Evolutionary conservation across 2,329 filamentous ascomycete genomes (phyloP).

Genomic region (Dryadomyces quercus-mongolicae): DNA sequence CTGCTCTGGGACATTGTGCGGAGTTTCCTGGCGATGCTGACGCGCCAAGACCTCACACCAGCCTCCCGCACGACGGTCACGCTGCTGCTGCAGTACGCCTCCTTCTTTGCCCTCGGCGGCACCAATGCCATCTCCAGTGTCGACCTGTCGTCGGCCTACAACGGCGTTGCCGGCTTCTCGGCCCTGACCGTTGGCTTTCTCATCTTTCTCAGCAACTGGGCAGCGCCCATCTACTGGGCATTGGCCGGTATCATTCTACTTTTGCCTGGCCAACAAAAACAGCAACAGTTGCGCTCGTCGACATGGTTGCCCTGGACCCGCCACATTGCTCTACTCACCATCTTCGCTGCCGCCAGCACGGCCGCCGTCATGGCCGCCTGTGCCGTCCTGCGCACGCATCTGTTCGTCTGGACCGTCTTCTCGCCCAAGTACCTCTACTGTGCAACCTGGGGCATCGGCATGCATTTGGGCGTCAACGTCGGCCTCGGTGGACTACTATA

Average conservation of each 20-base stretch:
- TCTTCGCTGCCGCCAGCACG: slow-evolving; percentile 55
- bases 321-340: slow-evolving; percentile 54
- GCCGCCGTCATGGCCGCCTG: slow-evolving; percentile 81
- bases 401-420: slow-evolving; percentile 99
- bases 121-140: slow-evolving; percentile 94
- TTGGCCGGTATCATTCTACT: slow-evolving; percentile 47
- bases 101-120: slow-evolving; percentile 84
- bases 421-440: slow-evolving; percentile 92
- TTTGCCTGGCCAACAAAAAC: neutral
- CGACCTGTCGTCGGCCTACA: slow-evolving; percentile 89
- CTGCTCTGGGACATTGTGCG: slow-evolving; percentile 56
- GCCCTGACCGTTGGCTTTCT: slow-evolving; percentile 68
- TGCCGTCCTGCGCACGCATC: slow-evolving; percentile 67
- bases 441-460: slow-evolving; percentile 74
- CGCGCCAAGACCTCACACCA: slow-evolving; percentile 29
- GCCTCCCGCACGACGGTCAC: slow-evolving; percentile 55
- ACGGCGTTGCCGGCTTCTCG: slow-evolving; percentile 75
- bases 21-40: slow-evolving; percentile 28
- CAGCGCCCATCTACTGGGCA: slow-evolving; percentile 79
- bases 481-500: slow-evolving; percentile 46
- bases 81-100: slow-evolving; percentile 65
- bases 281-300: slow-evolving; percentile 7
- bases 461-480: slow-evolving; percentile 66
- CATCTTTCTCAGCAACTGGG: slow-evolving; percentile 85
- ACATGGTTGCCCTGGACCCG: slow-evolving; percentile 13